Conservation (phyloP, 129 eudicot genomes). For the Tagetes patula region DNA sequence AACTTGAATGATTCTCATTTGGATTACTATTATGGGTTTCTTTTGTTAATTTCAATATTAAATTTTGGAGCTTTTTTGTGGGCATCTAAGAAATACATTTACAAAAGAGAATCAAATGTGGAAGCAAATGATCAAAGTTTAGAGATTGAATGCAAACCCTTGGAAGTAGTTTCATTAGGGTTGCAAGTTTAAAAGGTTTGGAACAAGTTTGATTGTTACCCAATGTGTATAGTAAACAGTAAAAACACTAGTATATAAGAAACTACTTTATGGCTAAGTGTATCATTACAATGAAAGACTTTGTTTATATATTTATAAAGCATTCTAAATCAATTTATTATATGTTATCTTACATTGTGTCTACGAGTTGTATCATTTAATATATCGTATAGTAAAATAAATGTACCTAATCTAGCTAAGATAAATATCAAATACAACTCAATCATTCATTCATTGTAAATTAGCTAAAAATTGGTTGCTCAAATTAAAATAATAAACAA, state of each 20-base stretch:
- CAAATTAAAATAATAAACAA: background rate
- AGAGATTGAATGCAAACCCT: slow-evolving; percentile 44
- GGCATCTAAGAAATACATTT: slow-evolving; percentile 66
- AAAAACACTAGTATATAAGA: slow-evolving; percentile 3
- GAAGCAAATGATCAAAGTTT: slow-evolving; percentile 44
- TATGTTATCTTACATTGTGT: background rate
- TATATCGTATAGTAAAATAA: background rate
- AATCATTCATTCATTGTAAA: too few relatives aligned
- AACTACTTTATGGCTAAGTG: slow-evolving; percentile 19
- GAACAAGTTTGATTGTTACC: slow-evolving; percentile 21
- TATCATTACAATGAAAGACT: slow-evolving; percentile 18
- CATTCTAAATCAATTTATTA: background rate
- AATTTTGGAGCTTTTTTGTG: slow-evolving; percentile 58
- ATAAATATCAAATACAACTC: background rate
- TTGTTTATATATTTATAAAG: background rate
- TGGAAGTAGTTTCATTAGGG: slow-evolving; percentile 40
- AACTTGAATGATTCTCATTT: slow-evolving; percentile 75
- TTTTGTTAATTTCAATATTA: slow-evolving; percentile 49
- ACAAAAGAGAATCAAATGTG: slow-evolving; percentile 48
- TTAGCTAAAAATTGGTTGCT: too few relatives aligned
- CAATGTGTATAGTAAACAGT: background rate
- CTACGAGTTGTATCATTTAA: background rate
- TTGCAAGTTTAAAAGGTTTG: slow-evolving; percentile 38
- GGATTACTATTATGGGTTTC: slow-evolving; percentile 76
- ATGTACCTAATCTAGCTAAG: background rate